Evolutionary conservation across 805 yeast genomes (phyloP).

Genomic region (Candida ortonii): DNA sequence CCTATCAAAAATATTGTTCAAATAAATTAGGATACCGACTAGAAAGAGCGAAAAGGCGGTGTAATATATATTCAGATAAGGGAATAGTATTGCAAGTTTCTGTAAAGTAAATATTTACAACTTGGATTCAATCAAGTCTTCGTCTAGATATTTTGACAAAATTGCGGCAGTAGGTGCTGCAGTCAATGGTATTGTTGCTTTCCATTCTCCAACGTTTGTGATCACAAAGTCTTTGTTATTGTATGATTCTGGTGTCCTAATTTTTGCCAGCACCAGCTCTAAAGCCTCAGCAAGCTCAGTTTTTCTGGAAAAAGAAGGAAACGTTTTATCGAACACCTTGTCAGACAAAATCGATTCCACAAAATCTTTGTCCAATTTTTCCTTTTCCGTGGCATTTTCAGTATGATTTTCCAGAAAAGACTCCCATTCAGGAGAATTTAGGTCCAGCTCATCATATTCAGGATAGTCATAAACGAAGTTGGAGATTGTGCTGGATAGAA

Average conservation of each 20-base stretch:
- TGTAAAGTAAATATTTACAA: constrained; percentile 12
- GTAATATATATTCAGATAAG: no score
- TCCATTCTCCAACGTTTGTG: constrained; percentile 51
- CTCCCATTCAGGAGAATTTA: constrained; percentile 24
- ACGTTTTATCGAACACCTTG: constrained; percentile 14
- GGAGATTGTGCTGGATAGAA: constrained; percentile 26
- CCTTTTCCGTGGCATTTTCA: constrained; percentile 9
- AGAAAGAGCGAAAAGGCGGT: no score
- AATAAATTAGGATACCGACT: no score
- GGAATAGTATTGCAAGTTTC: no score
- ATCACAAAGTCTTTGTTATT: no score
- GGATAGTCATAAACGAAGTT: constrained; percentile 30
- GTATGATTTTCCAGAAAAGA: constrained; percentile 20
- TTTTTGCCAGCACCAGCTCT: constrained; percentile 12
- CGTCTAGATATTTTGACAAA: constrained; percentile 24
- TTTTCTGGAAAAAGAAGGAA: constrained; percentile 22
- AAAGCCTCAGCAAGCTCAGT: constrained; percentile 18
- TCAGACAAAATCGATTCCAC: constrained; percentile 13
- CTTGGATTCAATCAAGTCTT: constrained; percentile 19
- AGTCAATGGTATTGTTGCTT: constrained; percentile 50
- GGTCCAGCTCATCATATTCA: constrained; percentile 28
- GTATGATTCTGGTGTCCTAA: no score
- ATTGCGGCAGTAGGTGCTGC: constrained; percentile 58
- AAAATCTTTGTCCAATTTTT: constrained; percentile 6
- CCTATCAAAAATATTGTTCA: no score